Conservation (phyloP, 345 rosid genomes). For the Brassica cretica region DNA sequence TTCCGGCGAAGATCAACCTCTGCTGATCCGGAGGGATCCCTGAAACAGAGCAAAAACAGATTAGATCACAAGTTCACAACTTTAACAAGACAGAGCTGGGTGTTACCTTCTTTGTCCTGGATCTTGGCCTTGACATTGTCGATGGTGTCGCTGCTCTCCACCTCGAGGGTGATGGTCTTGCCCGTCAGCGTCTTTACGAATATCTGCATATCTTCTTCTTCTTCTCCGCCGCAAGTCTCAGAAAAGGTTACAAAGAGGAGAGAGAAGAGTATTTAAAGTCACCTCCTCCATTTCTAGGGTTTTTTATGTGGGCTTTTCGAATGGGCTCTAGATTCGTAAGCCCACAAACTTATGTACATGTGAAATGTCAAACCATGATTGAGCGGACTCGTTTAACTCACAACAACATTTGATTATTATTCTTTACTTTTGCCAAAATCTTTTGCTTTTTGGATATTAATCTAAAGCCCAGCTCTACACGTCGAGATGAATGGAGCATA, state of each 20-base stretch:
- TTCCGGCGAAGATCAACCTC: conserved; percentile 42
- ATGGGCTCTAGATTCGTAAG: background rate
- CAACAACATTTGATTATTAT: no score
- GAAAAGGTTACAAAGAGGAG: accelerated
- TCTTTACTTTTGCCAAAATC: no score
- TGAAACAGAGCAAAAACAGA: conserved; percentile 12
- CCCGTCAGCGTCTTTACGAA: conserved; percentile 93
- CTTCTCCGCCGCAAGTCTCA: conserved; percentile 10
- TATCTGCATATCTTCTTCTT: conserved; percentile 64
- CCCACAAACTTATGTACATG: background rate
- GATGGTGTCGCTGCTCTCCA: conserved; percentile 86
- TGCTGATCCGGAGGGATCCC: conserved; percentile 55
- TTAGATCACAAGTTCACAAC: background rate
- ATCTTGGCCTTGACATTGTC: conserved; percentile 92
- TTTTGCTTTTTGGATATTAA: no score
- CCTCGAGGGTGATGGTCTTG: conserved; percentile 94
- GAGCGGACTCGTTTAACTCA: background rate
- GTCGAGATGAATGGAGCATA: no score
- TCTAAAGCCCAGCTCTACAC: no score
- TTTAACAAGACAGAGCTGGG: background rate
- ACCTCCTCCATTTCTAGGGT: conserved; percentile 36
- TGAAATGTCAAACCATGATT: background rate
- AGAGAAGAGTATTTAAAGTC: conserved; percentile 8
- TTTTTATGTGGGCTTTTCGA: background rate
- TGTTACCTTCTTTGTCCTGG: conserved; percentile 85